phyloP scores from a whole-genome alignment of 164 flowering plant species.

The Amborella trichopoda region DNA sequence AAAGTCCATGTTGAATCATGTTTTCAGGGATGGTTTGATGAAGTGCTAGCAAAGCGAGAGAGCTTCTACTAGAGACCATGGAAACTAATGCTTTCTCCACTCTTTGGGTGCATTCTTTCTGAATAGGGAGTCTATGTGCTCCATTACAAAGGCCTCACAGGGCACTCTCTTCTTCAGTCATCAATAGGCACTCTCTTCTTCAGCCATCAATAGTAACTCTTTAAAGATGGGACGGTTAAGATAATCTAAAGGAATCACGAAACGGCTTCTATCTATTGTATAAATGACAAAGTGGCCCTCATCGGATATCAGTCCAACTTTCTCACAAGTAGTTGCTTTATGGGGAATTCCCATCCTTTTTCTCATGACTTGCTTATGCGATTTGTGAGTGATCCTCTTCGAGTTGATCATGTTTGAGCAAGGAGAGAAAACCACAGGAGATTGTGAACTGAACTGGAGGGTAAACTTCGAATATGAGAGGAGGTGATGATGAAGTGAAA shows the following conservation, averaged over 20 bases:
- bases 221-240: constrained; percentile 7
- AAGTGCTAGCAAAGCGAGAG: no score
- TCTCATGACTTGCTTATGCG: constrained; percentile 13
- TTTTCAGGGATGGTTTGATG: no score
- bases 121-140: constrained; percentile 4
- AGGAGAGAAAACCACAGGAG: no score
- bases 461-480: no score
- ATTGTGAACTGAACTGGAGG: no score
- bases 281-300: constrained; percentile 19
- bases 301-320: neutral
- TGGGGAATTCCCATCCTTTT: constrained; percentile 9
- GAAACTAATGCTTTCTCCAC: constrained; percentile 13
- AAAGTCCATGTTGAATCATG: no score
- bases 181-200: constrained; percentile 12
- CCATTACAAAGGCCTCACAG: constrained; percentile 12
- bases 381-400: constrained; percentile 16
- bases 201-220: constrained; percentile 12
- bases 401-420: constrained; percentile 17
- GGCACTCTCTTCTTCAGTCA: constrained; percentile 9
- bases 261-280: constrained; percentile 12
- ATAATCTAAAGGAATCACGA: constrained; percentile 14
- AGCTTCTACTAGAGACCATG: no score
- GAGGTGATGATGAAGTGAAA: no score
- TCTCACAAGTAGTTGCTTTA: neutral
- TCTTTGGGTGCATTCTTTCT: neutral